A percentile compares a stretch with the other conserved stretches of the same genome.
Evolutionary conservation across 208 protist species (phyloP).

Genomic region (Acanthamoeba lenticulata): DNA sequence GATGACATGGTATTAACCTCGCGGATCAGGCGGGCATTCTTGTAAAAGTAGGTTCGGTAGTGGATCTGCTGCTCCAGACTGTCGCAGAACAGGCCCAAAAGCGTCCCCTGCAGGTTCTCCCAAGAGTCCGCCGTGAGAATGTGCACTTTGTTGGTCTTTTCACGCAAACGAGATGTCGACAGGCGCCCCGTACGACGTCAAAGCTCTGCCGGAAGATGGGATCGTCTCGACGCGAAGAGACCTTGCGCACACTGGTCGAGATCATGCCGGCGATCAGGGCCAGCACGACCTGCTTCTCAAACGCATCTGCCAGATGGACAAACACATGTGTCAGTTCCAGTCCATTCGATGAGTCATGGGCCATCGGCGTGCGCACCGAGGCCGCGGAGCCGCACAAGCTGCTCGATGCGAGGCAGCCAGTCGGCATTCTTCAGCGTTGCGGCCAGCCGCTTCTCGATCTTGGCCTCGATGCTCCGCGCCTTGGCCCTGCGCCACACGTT

Average conservation of each 20-base stretch:
- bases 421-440: background rate
- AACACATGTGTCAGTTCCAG: background rate
- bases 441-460: background rate
- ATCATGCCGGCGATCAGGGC: slow-evolving; percentile 16
- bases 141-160: background rate
- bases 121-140: too few relatives aligned
- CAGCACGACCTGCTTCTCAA: slow-evolving; percentile 67
- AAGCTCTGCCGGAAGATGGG: background rate
- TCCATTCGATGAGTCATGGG: background rate
- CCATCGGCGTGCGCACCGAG: background rate
- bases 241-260: background rate
- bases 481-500: slow-evolving; percentile 10
- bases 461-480: background rate
- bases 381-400: background rate
- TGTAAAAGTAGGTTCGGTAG: slow-evolving; percentile 73
- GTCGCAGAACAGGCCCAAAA: slow-evolving; percentile 8
- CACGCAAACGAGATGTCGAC: background rate
- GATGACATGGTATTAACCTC: slow-evolving; percentile 76
- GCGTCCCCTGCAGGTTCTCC: background rate
- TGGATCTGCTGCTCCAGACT: slow-evolving; percentile 55
- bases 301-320: background rate
- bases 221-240: background rate
- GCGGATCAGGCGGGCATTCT: slow-evolving; percentile 65
- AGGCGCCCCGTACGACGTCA: background rate
- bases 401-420: slow-evolving; percentile 65